Conservation (phyloP, 306 rosid genomes). For the Crataegus laevigata region DNA sequence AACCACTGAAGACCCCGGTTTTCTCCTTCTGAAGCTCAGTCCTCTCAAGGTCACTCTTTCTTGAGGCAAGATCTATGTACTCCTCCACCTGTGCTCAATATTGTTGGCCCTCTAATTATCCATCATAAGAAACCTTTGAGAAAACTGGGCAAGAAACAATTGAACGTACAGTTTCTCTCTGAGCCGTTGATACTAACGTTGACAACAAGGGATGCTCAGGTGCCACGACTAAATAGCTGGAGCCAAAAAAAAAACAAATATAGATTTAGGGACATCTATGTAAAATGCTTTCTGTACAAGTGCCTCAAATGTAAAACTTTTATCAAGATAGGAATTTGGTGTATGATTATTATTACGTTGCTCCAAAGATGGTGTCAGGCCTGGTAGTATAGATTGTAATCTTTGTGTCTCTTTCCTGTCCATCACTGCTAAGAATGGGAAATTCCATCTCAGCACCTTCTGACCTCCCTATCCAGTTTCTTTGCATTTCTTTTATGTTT, state of each 20-base stretch:
- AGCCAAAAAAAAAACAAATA: constrained; percentile 14
- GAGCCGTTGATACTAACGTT: constrained; percentile 42
- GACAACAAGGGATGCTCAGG: constrained; percentile 79
- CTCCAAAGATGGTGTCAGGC: constrained; percentile 96
- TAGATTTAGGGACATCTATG: neutral
- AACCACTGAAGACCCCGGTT: constrained; percentile 85
- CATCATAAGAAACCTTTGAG: constrained; percentile 25
- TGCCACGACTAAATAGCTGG: constrained; percentile 86
- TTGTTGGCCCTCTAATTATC: constrained; percentile 29
- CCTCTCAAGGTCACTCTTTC: constrained; percentile 96
- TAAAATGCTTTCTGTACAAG: neutral
- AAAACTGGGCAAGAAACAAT: constrained; percentile 25
- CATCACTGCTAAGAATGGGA: constrained; percentile 57
- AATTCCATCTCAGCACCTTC: constrained; percentile 96
- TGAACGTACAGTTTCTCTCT: constrained; percentile 54
- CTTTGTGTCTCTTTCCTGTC: constrained; percentile 53
- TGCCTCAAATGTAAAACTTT: constrained; percentile 10
- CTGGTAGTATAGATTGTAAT: constrained; percentile 83
- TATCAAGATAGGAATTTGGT: constrained; percentile 19
- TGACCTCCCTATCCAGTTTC: constrained; percentile 98
- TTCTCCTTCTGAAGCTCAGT: constrained; percentile 98
- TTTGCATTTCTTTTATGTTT: constrained; percentile 95
- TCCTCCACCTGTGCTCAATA: constrained; percentile 70
- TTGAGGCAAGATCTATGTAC: constrained; percentile 64
- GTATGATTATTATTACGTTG: constrained; percentile 74